Percentiles rank a stretch among this genome's conserved stretches.
These are phyloP conservation scores for Wallacemonas sp. DNA, from an alignment of 208 protist genomes.

Conservation along the genomic window DNA sequence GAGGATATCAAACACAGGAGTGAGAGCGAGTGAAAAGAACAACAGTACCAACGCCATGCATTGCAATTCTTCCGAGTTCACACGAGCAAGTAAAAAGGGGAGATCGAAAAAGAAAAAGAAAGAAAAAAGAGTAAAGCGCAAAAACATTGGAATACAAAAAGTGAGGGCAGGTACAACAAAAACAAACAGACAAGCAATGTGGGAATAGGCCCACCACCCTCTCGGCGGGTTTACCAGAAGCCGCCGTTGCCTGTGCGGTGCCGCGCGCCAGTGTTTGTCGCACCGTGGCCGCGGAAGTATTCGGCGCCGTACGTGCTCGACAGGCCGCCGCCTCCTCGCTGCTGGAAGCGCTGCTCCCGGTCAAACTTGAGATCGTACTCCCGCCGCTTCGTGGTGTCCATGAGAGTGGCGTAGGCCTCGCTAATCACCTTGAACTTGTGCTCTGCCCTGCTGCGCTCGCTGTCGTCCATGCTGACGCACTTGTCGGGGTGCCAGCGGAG, in stretches of 20 bases:
- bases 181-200: neutral
- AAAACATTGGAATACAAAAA: conserved; percentile 19
- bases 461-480: conserved; percentile 65
- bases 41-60: no score
- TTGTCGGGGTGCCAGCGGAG: conserved; percentile 92
- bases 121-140: neutral
- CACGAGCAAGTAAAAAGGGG: no score
- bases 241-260: conserved; percentile 44
- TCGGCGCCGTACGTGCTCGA: conserved; percentile 46
- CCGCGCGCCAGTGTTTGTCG: conserved; percentile 23
- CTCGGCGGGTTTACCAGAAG: conserved; percentile 54
- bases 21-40: no score
- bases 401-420: conserved; percentile 81
- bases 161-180: neutral
- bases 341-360: conserved; percentile 45
- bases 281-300: conserved; percentile 21
- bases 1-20: neutral
- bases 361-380: conserved; percentile 87
- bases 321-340: conserved; percentile 37
- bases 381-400: conserved; percentile 68
- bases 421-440: conserved; percentile 92
- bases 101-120: conserved; percentile 3
- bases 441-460: conserved; percentile 76
- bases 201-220: neutral
- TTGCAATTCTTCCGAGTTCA: no score